Percentiles rank a stretch among this genome's conserved stretches.
phyloP scores from a whole-genome alignment of 169 alveolate genomes.

The Cryptosporidium baileyi region DNA sequence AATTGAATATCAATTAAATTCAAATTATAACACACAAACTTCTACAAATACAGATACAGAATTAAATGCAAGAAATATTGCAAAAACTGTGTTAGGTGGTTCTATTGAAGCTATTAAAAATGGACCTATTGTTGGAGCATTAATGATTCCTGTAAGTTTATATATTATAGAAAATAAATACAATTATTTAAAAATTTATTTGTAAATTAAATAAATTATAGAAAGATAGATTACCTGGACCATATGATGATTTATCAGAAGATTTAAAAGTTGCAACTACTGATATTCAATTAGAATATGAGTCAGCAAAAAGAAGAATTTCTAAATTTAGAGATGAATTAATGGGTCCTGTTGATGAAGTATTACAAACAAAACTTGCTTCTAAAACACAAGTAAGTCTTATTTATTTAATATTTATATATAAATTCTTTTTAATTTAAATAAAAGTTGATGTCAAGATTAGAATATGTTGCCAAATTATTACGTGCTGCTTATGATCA shows the following conservation, averaged over 20 bases:
- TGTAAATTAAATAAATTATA: background rate
- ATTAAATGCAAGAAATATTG: too few relatives aligned
- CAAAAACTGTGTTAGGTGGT: slow-evolving; percentile 1
- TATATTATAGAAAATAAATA: background rate
- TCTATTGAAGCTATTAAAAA: slow-evolving; percentile 31
- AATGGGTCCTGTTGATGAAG: slow-evolving; percentile 64
- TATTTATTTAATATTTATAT: background rate
- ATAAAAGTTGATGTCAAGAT: slow-evolving; percentile 56
- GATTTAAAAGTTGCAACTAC: slow-evolving; percentile 57
- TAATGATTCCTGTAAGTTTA: slow-evolving; percentile 61
- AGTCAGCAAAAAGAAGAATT: slow-evolving; percentile 60
- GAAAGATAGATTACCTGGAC: slow-evolving; percentile 63
- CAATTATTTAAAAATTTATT: too few relatives aligned
- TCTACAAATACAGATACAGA: too few relatives aligned
- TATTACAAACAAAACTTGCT: slow-evolving; percentile 25
- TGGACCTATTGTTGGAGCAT: slow-evolving; percentile 61
- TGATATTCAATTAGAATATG: slow-evolving; percentile 60
- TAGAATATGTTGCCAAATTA: slow-evolving; percentile 58
- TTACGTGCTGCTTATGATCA: slow-evolving; percentile 69
- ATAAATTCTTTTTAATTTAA: background rate
- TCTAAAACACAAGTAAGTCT: slow-evolving; percentile 55
- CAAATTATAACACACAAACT: background rate
- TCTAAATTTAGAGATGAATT: slow-evolving; percentile 63
- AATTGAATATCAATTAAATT: slow-evolving; percentile 13
- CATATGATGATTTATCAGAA: slow-evolving; percentile 61